phyloP scores from a whole-genome alignment of 2,329 filamentous ascomycete species.

The Penicillium fuscoglaucum region DNA sequence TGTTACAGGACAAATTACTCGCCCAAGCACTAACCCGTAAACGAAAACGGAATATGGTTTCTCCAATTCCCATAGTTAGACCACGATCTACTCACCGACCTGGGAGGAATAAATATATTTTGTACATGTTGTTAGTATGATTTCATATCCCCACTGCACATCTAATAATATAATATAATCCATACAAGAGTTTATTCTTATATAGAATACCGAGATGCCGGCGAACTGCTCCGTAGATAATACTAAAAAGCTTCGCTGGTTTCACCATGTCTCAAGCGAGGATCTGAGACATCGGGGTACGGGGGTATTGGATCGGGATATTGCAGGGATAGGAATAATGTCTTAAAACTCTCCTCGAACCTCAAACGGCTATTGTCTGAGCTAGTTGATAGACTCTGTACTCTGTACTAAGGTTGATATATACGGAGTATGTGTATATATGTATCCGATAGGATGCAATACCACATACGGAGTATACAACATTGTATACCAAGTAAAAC shows the following conservation, averaged over 20 bases:
- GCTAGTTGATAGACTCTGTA: neutral
- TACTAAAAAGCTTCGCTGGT: constrained; percentile 1
- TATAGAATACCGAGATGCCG: neutral
- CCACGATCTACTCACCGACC: neutral
- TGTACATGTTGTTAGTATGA: too few species aligned
- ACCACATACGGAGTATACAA: neutral
- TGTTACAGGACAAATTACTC: neutral
- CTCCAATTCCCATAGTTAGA: neutral
- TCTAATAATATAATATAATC: neutral
- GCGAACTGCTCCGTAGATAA: neutral
- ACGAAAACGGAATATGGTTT: neutral
- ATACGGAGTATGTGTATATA: too few species aligned
- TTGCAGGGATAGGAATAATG: neutral
- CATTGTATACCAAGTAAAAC: neutral
- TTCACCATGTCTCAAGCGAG: neutral
- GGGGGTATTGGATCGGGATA: neutral
- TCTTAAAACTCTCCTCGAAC: neutral
- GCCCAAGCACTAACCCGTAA: neutral
- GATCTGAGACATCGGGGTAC: constrained; percentile 4
- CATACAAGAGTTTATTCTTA: neutral
- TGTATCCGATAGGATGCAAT: neutral
- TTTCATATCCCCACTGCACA: neutral
- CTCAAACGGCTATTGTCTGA: neutral
- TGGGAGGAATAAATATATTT: too few species aligned
- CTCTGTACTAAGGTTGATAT: neutral